Conservation (phyloP, 495 filamentous ascomycete genomes). For the Bombardia bombarda region DNA sequence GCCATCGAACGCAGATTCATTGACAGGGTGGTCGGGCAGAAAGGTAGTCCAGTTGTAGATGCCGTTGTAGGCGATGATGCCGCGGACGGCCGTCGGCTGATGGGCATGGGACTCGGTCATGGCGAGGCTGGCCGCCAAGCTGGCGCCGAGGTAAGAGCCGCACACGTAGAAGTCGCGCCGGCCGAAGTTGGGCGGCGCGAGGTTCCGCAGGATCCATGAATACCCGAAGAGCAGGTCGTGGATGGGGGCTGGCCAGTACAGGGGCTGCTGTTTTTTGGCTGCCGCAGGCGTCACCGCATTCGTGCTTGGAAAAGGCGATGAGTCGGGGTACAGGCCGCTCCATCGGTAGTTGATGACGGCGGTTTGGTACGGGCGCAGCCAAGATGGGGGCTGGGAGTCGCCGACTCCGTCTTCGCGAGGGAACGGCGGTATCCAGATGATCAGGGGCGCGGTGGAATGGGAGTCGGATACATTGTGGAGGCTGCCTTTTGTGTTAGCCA, state of each 20-base stretch:
- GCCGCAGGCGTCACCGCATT: background rate
- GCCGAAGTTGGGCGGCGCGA: constrained; percentile 12
- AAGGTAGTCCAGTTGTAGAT: constrained; percentile 49
- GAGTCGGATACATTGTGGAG: constrained; percentile 21
- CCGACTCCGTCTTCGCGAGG: constrained; percentile 2
- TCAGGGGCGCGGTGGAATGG: constrained; percentile 16
- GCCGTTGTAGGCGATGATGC: constrained; percentile 40
- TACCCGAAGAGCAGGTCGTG: constrained; percentile 42
- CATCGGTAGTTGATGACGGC: constrained; percentile 39
- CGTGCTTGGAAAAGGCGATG: background rate
- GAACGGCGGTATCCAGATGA: constrained; percentile 31
- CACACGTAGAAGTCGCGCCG: constrained; percentile 37
- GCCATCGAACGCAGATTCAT: background rate
- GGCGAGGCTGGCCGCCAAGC: constrained; percentile 39
- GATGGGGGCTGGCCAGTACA: constrained; percentile 39
- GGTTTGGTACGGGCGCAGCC: constrained; percentile 21
- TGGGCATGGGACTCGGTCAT: constrained; percentile 36
- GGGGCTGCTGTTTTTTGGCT: background rate
- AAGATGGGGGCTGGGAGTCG: constrained; percentile 16
- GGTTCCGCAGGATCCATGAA: constrained; percentile 32
- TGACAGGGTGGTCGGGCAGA: constrained; percentile 31
- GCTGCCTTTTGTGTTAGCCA: constrained; percentile 6
- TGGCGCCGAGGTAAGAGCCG: constrained; percentile 43
- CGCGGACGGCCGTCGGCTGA: constrained; percentile 31
- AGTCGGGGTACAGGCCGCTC: constrained; percentile 5